Base-by-base conservation (phyloP, 75 land plant genomes). In the Cupressus sempervirens region DNA sequence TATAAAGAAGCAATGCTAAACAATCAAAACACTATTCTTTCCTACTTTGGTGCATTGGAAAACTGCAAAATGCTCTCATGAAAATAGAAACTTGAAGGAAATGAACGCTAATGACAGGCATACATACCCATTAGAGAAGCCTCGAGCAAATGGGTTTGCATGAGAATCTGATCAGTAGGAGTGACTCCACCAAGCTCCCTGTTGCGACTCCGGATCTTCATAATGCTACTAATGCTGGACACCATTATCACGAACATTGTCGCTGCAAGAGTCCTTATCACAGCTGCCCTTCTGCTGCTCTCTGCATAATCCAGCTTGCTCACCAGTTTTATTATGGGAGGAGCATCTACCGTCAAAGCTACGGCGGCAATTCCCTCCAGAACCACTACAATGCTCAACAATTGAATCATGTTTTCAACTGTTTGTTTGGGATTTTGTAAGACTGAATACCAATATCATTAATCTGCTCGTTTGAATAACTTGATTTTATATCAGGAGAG, bases 101-200 rank as follows among this genome's bases (percentile, higher is more conserved):
- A 13, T 13, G 29, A 23, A 62, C 23, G 67, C n/a, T n/a, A n/a
- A n/a, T n/a, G n/a, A n/a, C n/a, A n/a, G n/a, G n/a, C 67, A 62
- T 23, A 62, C 67, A 67, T 89, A 95, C 97, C 97, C 72, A 92
- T 92, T 45, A 95, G 89, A n/a, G 93, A 89, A 80, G 92, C 90
- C 85, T 95, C 97, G 14, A 95, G 90, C 85, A 93, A 82, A 54
- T 92, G 92, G 32, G 96, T 93, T 65, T 95, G 84, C 90, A 93
- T 85, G 1, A 93, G 90, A 82, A 93, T 93, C 83, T 92, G 95
- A 85, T 95, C 97, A 89, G 93, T 92, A 15, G 93, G 92, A 18
- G 94, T 88, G 77, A 89, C 82, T 2, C 91, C 88, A 34, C 93
- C 96, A 36, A 87, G 86, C 86, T 91, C 90, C 26, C 88, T 70